These are phyloP conservation scores for Trichoderma aggressivum DNA, from an alignment of 2,329 filamentous ascomycete species.

Conservation along the genomic window DNA sequence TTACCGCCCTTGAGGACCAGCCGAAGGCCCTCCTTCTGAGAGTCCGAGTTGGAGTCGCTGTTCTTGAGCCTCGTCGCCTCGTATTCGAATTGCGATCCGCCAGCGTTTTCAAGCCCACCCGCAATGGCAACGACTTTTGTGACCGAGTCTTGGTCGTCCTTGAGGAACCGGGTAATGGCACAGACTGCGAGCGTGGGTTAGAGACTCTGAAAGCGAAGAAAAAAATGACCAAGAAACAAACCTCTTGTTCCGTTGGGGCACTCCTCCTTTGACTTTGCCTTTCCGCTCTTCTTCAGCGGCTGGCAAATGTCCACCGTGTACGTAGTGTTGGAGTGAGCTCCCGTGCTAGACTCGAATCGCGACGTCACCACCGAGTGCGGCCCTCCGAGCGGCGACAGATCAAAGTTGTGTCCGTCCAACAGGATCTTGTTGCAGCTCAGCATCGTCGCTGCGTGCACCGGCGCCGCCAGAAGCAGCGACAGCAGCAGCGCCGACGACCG, in stretches of 20 bases:
- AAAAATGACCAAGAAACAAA: constrained; percentile 31
- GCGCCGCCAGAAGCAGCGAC: constrained; percentile 36
- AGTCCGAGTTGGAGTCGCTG: constrained; percentile 61
- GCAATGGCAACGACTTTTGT: constrained; percentile 68
- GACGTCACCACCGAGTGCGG: constrained; percentile 66
- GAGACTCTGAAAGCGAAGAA: background rate
- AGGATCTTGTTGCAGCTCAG: constrained; percentile 62
- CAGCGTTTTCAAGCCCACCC: constrained; percentile 60
- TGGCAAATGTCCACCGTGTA: constrained; percentile 78
- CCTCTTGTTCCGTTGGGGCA: constrained; percentile 69
- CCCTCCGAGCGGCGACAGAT: constrained; percentile 61
- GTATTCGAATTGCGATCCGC: constrained; percentile 60
- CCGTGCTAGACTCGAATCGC: constrained; percentile 49
- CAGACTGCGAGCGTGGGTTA: constrained; percentile 42
- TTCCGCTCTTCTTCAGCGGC: constrained; percentile 60
- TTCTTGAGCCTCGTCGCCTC: constrained; percentile 63
- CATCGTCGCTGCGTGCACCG: constrained; percentile 43
- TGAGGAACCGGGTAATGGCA: constrained; percentile 61
- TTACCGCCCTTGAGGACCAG: constrained; percentile 64
- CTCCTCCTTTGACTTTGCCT: constrained; percentile 51
- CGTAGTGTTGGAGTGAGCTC: constrained; percentile 63
- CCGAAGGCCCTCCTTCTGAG: constrained; percentile 67
- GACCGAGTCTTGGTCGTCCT: constrained; percentile 47
- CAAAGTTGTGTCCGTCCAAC: constrained; percentile 57
- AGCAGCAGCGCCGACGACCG: constrained; percentile 38